Percentiles rank a stretch among this genome's conserved stretches.
These are phyloP conservation scores for Debaryomyces maramus DNA, from an alignment of 805 yeast species.

Conservation along the genomic window DNA sequence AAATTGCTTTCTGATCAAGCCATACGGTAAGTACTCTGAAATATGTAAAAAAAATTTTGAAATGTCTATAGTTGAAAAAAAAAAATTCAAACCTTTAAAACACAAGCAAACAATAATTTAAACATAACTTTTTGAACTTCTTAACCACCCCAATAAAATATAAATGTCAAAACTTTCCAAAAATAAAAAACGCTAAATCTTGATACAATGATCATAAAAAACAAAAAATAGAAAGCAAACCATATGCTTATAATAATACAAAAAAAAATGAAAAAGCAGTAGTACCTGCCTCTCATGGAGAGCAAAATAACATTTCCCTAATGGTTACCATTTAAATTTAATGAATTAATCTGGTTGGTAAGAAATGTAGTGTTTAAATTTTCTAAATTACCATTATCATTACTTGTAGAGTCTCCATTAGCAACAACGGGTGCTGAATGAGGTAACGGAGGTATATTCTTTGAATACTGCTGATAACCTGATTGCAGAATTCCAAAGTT, in stretches of 20 bases:
- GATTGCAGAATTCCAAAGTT: constrained; percentile 14
- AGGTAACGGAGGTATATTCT: constrained; percentile 13
- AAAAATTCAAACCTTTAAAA: not conserved
- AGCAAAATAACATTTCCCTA: not conserved
- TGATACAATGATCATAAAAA: not conserved
- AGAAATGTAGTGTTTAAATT: constrained; percentile 18
- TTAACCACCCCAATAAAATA: not conserved
- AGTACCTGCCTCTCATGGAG: not conserved
- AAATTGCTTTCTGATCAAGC: too few relatives aligned
- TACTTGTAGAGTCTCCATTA: constrained; percentile 10
- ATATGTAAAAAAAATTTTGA: too few relatives aligned
- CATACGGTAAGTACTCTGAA: too few relatives aligned
- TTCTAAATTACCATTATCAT: constrained; percentile 8
- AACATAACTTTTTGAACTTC: not conserved
- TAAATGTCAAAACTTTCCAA: not conserved
- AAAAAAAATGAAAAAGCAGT: not conserved
- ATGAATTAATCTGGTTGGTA: constrained; percentile 34
- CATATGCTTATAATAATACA: not conserved
- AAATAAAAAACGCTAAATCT: not conserved
- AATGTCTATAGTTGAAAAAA: not conserved
- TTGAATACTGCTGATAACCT: constrained; percentile 6
- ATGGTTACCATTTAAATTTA: constrained; percentile 24
- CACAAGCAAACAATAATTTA: not conserved
- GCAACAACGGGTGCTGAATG: constrained; percentile 16
- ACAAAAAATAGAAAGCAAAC: not conserved